Percentiles rank a stretch among this genome's conserved stretches.
phyloP scores from a whole-genome alignment of 129 eudicot species.

The Apium graveolens region DNA sequence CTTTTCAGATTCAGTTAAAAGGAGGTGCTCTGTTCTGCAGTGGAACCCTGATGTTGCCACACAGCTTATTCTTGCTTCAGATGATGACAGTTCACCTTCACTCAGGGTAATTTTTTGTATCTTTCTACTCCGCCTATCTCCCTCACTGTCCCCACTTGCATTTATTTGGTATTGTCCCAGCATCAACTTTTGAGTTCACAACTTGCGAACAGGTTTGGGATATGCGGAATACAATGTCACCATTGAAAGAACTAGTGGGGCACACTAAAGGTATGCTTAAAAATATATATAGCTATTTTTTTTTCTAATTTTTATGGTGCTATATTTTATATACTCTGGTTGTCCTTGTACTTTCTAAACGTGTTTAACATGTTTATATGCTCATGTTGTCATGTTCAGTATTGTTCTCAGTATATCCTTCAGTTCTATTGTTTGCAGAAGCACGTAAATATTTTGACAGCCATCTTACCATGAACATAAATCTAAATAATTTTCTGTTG shows the following conservation, averaged over 20 bases:
- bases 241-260: constrained; percentile 77
- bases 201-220: constrained; percentile 82
- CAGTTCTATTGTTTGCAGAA: not conserved
- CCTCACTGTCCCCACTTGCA: not conserved
- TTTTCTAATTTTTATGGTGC: not conserved
- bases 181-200: constrained; percentile 8
- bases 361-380: not conserved
- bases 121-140: not conserved
- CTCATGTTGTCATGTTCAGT: not conserved
- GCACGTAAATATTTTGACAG: not conserved
- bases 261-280: constrained; percentile 69
- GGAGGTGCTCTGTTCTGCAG: constrained; percentile 97
- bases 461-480: not conserved
- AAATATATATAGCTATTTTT: not conserved
- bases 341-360: not conserved
- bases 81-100: constrained; percentile 89
- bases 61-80: constrained; percentile 93
- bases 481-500: not conserved
- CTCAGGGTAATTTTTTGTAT: constrained; percentile 46
- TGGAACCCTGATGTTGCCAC: constrained; percentile 98
- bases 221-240: constrained; percentile 87
- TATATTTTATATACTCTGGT: not conserved
- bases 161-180: not conserved
- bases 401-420: not conserved
- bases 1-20: constrained; percentile 74